These are phyloP conservation scores for Radiomyces spectabilis DNA, from an alignment of 192 early-diverging fungal genomes.

Conservation along the genomic window DNA sequence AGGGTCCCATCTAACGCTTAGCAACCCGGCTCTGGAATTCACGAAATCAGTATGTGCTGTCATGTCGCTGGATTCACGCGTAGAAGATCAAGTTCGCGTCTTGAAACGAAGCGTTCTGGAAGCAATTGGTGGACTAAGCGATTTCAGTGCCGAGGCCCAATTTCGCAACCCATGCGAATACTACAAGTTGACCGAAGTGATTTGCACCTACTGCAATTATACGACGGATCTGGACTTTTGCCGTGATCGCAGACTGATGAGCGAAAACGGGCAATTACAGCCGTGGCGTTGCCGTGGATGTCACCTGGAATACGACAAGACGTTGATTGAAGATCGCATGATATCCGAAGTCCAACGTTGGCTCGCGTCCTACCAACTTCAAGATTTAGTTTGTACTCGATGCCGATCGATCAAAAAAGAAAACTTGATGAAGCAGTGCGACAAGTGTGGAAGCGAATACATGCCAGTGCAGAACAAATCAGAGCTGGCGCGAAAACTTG, in stretches of 20 bases:
- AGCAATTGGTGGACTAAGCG: slow-evolving; percentile 60
- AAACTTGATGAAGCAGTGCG: slow-evolving; percentile 66
- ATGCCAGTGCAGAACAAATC: slow-evolving; percentile 34
- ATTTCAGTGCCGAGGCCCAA: slow-evolving; percentile 72
- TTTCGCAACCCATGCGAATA: slow-evolving; percentile 82
- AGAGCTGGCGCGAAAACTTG: slow-evolving; percentile 48
- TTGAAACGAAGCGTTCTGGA: slow-evolving; percentile 74
- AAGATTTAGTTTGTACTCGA: slow-evolving; percentile 77
- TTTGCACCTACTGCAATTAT: slow-evolving; percentile 85
- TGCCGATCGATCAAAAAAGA: slow-evolving; percentile 78
- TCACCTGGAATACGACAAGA: slow-evolving; percentile 68
- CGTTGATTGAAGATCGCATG: slow-evolving; percentile 75
- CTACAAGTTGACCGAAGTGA: slow-evolving; percentile 68
- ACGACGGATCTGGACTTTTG: slow-evolving; percentile 87
- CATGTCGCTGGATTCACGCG: slow-evolving; percentile 61
- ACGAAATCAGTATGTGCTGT: slow-evolving; percentile 72
- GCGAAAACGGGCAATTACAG: slow-evolving; percentile 31
- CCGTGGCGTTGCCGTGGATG: slow-evolving; percentile 77
- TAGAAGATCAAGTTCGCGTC: slow-evolving; percentile 74
- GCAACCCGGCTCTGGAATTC: slow-evolving; percentile 78
- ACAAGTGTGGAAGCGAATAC: slow-evolving; percentile 63
- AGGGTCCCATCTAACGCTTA: slow-evolving; percentile 59
- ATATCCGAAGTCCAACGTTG: slow-evolving; percentile 62
- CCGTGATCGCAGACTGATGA: slow-evolving; percentile 66
- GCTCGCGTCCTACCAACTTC: slow-evolving; percentile 75